phyloP scores from a whole-genome alignment of 140 eudicot genomes.

The Ambrosia hybrid region DNA sequence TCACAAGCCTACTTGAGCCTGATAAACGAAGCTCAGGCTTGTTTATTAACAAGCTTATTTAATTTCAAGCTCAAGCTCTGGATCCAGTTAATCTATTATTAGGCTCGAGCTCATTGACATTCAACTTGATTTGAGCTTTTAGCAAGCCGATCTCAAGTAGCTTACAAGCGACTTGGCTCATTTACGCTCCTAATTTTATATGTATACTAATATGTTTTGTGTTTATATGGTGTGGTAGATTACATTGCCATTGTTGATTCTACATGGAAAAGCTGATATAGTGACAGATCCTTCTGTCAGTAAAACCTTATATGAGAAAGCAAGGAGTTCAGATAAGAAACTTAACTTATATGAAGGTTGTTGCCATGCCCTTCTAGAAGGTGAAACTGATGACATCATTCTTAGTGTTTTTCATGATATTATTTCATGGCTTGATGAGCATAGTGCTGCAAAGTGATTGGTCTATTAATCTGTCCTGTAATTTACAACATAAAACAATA shows the following conservation, averaged over 20 bases:
- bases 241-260: conserved; percentile 76
- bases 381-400: conserved; percentile 84
- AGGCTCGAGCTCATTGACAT: too few species aligned
- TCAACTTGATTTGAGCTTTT: too few species aligned
- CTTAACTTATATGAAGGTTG: conserved; percentile 66
- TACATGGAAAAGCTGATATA: conserved; percentile 88
- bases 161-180: too few species aligned
- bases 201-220: conserved; percentile 7
- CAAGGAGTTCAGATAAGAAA: conserved; percentile 82
- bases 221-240: conserved; percentile 44
- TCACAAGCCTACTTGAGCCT: too few species aligned
- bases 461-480: not conserved
- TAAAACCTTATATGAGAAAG: conserved; percentile 77
- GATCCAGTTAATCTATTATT: too few species aligned
- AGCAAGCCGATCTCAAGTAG: not conserved
- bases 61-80: too few species aligned
- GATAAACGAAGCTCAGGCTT: too few species aligned
- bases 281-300: conserved; percentile 95
- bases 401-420: conserved; percentile 58
- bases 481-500: not conserved
- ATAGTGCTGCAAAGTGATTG: conserved; percentile 26
- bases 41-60: too few species aligned
- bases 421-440: conserved; percentile 80
- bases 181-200: too few species aligned
- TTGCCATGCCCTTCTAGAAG: conserved; percentile 82